A percentile compares a stretch with the other conserved stretches of the same genome.
These are phyloP conservation scores for Funneliformis mosseae DNA, from an alignment of 192 early-diverging fungal species.

Conservation along the genomic window DNA sequence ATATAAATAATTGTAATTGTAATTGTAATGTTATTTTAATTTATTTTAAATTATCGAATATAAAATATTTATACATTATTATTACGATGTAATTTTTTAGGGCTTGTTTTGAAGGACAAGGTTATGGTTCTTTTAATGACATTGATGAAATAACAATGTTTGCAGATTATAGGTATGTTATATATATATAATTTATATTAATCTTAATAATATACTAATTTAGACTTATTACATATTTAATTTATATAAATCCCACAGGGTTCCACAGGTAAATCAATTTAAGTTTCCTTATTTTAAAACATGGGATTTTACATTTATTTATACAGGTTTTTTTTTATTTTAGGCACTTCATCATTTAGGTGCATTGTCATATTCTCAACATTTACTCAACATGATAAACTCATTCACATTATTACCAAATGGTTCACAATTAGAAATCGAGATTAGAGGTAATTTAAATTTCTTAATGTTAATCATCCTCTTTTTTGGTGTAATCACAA, in stretches of 20 bases:
- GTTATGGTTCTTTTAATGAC: conserved; percentile 64
- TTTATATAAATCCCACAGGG: not conserved
- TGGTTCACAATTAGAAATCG: conserved; percentile 69
- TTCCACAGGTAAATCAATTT: conserved; percentile 7
- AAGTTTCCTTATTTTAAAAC: not conserved
- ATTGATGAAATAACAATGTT: conserved; percentile 88
- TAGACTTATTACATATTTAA: too few species aligned
- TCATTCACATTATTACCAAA: conserved; percentile 49
- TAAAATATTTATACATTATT: not conserved
- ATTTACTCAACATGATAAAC: conserved; percentile 52
- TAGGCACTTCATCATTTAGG: conserved; percentile 75
- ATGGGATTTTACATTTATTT: not conserved
- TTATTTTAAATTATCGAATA: not conserved
- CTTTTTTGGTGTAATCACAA: too few species aligned
- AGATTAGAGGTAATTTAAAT: conserved; percentile 63
- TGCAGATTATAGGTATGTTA: conserved; percentile 72
- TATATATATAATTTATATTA: not conserved
- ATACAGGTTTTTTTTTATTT: conserved; percentile 44
- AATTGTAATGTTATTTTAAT: too few species aligned
- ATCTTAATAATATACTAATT: too few species aligned
- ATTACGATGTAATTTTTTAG: conserved; percentile 31
- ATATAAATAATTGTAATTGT: too few species aligned
- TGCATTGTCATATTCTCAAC: conserved; percentile 65
- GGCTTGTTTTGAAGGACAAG: conserved; percentile 80
- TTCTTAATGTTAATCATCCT: not conserved